These are phyloP conservation scores for Kazachstania taianensis DNA, from an alignment of 805 yeast species.

Conservation along the genomic window DNA sequence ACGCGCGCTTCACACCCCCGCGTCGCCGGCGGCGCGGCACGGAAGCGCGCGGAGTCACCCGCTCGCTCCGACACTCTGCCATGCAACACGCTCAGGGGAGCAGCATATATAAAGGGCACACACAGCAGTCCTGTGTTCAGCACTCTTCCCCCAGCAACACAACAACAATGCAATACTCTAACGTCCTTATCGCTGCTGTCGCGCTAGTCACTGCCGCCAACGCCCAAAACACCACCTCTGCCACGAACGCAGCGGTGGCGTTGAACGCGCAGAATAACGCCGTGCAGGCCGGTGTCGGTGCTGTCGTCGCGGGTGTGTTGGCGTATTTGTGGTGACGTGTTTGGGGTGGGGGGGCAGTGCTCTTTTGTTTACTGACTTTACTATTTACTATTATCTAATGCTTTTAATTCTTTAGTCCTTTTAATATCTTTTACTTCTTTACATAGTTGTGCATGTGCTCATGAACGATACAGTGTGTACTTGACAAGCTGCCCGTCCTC, in stretches of 20 bases:
- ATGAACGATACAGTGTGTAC: conserved; percentile 16
- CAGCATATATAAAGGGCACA: no score
- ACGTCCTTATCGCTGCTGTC: conserved; percentile 6
- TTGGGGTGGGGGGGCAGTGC: background rate
- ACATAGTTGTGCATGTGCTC: no score
- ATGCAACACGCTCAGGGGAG: no score
- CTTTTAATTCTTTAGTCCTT: conserved; percentile 1
- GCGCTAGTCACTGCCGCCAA: conserved; percentile 7
- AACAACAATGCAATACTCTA: conserved; percentile 8
- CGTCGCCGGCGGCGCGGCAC: background rate
- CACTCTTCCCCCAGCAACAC: background rate
- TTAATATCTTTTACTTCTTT: background rate
- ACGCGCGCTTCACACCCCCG: background rate
- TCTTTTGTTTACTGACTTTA: background rate
- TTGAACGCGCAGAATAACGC: background rate
- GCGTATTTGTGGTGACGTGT: conserved; percentile 7
- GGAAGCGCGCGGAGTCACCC: background rate
- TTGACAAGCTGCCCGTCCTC: conserved; percentile 21
- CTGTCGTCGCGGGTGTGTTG: conserved; percentile 10
- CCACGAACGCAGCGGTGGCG: background rate
- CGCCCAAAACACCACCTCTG: conserved; percentile 5
- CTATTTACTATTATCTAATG: no score
- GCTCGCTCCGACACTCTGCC: no score
- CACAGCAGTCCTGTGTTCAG: no score
- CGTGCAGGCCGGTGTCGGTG: conserved; percentile 6